phyloP scores from a whole-genome alignment of 208 protist species.

The Trypanosoma avium region DNA sequence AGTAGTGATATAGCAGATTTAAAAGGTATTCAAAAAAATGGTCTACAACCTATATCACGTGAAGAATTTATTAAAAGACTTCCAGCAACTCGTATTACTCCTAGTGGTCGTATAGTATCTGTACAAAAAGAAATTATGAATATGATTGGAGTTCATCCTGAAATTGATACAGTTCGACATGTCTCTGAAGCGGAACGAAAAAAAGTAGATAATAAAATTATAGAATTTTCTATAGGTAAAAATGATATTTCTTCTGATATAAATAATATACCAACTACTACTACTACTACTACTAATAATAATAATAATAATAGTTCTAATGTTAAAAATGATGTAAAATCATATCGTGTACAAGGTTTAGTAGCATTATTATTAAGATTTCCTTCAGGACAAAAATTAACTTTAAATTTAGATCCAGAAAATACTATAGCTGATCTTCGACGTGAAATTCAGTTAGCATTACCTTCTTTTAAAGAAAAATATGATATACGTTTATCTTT shows the following conservation, averaged over 20 bases:
- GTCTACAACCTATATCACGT: slow-evolving; percentile 30
- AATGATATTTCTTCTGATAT: too few species aligned
- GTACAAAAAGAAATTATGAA: slow-evolving; percentile 55
- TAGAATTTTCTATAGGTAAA: too few species aligned
- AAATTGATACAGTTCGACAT: slow-evolving; percentile 36
- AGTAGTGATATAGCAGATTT: background rate
- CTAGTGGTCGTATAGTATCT: slow-evolving; percentile 66
- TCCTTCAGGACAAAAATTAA: slow-evolving; percentile 61
- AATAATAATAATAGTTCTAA: background rate
- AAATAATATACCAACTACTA: too few species aligned
- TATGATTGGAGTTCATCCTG: slow-evolving; percentile 34
- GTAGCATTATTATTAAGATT: slow-evolving; percentile 70
- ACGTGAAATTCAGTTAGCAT: slow-evolving; percentile 48
- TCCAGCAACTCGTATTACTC: slow-evolving; percentile 63
- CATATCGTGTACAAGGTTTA: slow-evolving; percentile 28
- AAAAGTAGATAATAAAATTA: background rate
- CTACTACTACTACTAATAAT: background rate
- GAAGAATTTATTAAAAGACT: slow-evolving; percentile 72
- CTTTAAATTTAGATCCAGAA: slow-evolving; percentile 42
- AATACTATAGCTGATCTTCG: slow-evolving; percentile 70
- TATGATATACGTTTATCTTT: slow-evolving; percentile 86
- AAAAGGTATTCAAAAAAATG: slow-evolving; percentile 10
- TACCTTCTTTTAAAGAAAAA: slow-evolving; percentile 38
- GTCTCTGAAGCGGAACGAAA: slow-evolving; percentile 44
- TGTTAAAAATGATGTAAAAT: background rate